Evolutionary conservation across 2,329 filamentous ascomycete species (phyloP), one percentile per base, ranked within the genome.

Genomic region (Dothistroma septosporum): DNA sequence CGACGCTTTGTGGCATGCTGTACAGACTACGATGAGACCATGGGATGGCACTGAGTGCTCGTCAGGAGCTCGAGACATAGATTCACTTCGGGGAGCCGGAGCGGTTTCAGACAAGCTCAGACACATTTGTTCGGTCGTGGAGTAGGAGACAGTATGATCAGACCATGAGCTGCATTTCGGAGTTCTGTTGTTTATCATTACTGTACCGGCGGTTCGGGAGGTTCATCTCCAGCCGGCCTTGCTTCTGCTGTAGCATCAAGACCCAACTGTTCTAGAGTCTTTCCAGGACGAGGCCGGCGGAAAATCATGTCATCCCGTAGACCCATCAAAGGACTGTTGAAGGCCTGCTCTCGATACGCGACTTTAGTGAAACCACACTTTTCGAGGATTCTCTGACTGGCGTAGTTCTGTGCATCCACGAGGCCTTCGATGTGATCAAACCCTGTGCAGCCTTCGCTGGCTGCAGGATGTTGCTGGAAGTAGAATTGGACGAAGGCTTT

Each of bases 301-400:
- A 68, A 79, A 0, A 77, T 68, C 44, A 74, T 57, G 2, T 74
- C 75, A 74, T 50, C 76, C 53, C 12, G 70, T 62, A 12, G 72
- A 69, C 75, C 76, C 53, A 75, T 56, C 75, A 77, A 82, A 44
- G 47, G 28, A 46, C 33, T 35, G 10, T 58, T 31, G 49, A 53
- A 53, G 22, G 49, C 49, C 24, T 35, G 9, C 37, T 50, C 41
- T 28, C 44, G 31, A 7, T 48, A 41, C 10, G 21, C 44, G 19
- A 49, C 44, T 31, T 49, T 37, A 1, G 53, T 59, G 64, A 88
- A 85, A 0, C 85, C 85, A 14, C 69, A 73, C 69, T 87, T 88
- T 53, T 71, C 67, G 58, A 89, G 65, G 8, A 90, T 82, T 2
- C 77, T 77, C 60, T 80, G 79, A 65, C 86, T 89, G 3, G 75